Base-by-base conservation (phyloP, 2,329 filamentous ascomycete species). In the Ophiostoma tasmaniense region DNA sequence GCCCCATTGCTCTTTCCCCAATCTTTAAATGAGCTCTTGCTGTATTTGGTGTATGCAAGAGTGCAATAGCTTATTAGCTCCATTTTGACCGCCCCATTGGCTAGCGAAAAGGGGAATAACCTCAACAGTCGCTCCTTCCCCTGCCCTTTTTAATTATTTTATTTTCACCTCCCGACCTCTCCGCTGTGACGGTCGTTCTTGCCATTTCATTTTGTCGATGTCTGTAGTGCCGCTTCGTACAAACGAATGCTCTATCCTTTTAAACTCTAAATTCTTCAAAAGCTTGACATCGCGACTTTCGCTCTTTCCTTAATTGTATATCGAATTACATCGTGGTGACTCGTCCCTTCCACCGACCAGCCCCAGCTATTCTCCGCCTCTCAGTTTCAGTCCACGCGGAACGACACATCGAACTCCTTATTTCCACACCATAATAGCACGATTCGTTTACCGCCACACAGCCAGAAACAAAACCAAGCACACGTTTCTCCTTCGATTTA, bases 11-110 rank as follows among this genome's bases (percentile, higher is more conserved):
- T 62, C 66, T 68, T 66, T 52, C 64, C 66, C 52, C 33, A 37
- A 67, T 66, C 42, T 30, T 67, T 61, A 70, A 70, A 70, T 70
- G 68, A 70, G 66, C 69, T 68, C 64, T 68, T 66, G 66, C 52
- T 66, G 50, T 52, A 22, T 66, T 66, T 64, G 52, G 69, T 61
- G 59, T 50, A 67, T 59, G 35, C 28, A 33, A 61, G 22, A 37
- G 25, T 28, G 35, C 39, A 62, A 30, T 39, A 37, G 35, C 39
- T 55, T 28, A 67, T 69, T 67, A 67, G 68, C 68, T 66, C 66
- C 64, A 67, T 70, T 66, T 25, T n/a, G 64, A 35, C 62, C 55
- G 64, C 64, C 69, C 69, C 68, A 68, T 70, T 70, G 66, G 69
- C 50, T 59, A 20, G n/a, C 30, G 25, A 64, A 65, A 45, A 59